These are phyloP conservation scores for Ampelomyces quisqualis DNA, from an alignment of 2,329 filamentous ascomycete genomes.

Conservation along the genomic window DNA sequence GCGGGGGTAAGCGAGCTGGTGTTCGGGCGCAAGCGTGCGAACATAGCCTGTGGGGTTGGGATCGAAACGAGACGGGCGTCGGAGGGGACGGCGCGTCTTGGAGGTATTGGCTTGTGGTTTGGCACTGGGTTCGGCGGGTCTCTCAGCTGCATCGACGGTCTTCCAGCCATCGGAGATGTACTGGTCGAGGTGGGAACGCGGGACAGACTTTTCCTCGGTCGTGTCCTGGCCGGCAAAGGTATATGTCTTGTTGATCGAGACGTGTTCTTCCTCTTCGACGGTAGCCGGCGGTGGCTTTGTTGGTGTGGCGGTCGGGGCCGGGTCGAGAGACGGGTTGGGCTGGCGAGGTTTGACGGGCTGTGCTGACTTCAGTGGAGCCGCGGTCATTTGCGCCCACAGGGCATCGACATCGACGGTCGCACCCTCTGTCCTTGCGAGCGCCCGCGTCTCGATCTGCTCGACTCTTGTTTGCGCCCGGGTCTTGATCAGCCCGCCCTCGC, in stretches of 20 bases:
- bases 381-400: conserved; percentile 67
- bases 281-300: conserved; percentile 6
- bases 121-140: conserved; percentile 2
- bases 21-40: conserved; percentile 48
- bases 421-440: conserved; percentile 55
- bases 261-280: conserved; percentile 39
- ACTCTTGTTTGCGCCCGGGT: conserved; percentile 68
- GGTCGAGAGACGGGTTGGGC: conserved; percentile 2
- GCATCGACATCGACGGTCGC: conserved; percentile 72
- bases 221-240: conserved; percentile 73
- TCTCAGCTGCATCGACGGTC: conserved; percentile 13
- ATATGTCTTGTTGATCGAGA: conserved; percentile 70
- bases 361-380: conserved; percentile 44
- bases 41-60: conserved; percentile 52
- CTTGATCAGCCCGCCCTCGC: conserved; percentile 64
- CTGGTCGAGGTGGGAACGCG: conserved; percentile 39
- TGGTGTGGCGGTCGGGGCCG: conserved; percentile 9
- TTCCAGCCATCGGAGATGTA: conserved; percentile 37
- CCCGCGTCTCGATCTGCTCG: conserved; percentile 62
- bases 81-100: conserved; percentile 36
- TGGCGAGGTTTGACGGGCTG: conserved; percentile 19
- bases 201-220: conserved; percentile 69
- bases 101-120: conserved; percentile 10
- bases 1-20: conserved; percentile 46
- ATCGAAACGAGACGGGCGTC: conserved; percentile 53